Percentiles rank a stretch among this genome's conserved stretches.
phyloP scores from a whole-genome alignment of 164 flowering plant genomes.

The Brasenia schreberi region DNA sequence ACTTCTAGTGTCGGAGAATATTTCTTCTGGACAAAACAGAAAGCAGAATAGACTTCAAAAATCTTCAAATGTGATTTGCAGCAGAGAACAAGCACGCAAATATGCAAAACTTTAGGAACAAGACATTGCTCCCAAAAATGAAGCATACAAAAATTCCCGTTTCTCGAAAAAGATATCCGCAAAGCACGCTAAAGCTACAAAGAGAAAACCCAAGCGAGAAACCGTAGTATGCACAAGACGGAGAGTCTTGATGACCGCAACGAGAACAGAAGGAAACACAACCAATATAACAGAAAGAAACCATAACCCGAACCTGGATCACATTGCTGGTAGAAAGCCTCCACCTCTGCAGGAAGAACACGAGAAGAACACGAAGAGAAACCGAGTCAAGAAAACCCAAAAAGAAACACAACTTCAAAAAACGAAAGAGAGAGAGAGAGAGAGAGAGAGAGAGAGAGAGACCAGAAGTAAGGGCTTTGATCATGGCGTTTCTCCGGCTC shows the following conservation, averaged over 20 bases:
- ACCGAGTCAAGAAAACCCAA: background rate
- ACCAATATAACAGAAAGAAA: background rate
- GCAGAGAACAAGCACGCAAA: background rate
- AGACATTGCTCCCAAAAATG: too few species aligned
- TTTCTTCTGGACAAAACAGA: background rate
- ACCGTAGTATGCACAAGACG: background rate
- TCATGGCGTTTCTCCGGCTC: slow-evolving; percentile 56
- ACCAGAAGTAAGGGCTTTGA: slow-evolving; percentile 64
- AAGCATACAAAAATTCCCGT: background rate
- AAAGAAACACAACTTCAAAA: background rate
- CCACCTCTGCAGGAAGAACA: slow-evolving; percentile 37
- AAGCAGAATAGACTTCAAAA: background rate
- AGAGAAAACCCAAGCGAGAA: background rate
- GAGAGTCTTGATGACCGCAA: background rate
- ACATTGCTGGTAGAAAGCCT: slow-evolving; percentile 56
- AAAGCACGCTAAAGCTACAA: background rate
- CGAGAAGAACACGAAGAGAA: background rate
- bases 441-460: background rate
- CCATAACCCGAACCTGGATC: slow-evolving; percentile 46
- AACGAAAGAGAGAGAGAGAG: background rate
- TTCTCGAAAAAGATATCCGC: background rate
- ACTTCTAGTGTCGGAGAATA: background rate
- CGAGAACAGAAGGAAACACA: background rate
- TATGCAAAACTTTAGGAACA: background rate
- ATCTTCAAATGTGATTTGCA: background rate